Evolutionary conservation across 495 filamentous ascomycete species (phyloP), one percentile per base, ranked within the genome.

Genomic region (Oidiodendron maius): DNA sequence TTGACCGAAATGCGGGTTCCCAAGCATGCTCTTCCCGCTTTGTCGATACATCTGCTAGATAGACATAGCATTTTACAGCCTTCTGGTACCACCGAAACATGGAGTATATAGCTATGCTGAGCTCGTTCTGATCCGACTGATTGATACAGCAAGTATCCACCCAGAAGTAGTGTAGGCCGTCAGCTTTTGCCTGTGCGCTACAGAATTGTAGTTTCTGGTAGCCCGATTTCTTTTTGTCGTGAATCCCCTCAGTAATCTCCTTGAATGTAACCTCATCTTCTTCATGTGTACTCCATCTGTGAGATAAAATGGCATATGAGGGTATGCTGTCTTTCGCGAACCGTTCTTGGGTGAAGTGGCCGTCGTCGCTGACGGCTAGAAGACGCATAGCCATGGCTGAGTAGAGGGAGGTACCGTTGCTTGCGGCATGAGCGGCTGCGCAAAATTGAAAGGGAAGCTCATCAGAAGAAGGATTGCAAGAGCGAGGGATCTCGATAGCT

Each of bases 31-130:
- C 23, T 34, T 41, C 23, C 16, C 2, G 32, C 38, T 20, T 8
- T 5, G 18, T 39, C 32, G 4, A 53, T 25, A 53, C 36, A 48
- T 56, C 53, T 48, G 25, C 36, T 25, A 57, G 35, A 47, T 57
- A 52, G 44, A 51, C 44, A 44, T 52, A 55, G 52, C 52, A 58
- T 40, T 42, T 36, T 3, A 23, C 37, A 25, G 58, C 47, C 3
- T 55, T 39, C 17, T 55, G 13, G 40, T 59, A 59, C 56, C 56
- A 59, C n/a, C n/a, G n/a, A n/a, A n/a, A n/a, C n/a, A n/a, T n/a
- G n/a, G n/a, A n/a, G n/a, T n/a, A n/a, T n/a, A 70, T 64, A 16
- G 66, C 57, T 44, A 66, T 59, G 13, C 48, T 55, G 3, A 70
- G 55, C 44, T 56, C 67, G 4, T 65, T 64, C 48, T 55, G 58